phyloP scores from a whole-genome alignment of 495 filamentous ascomycete genomes.

The Letharia lupina region DNA sequence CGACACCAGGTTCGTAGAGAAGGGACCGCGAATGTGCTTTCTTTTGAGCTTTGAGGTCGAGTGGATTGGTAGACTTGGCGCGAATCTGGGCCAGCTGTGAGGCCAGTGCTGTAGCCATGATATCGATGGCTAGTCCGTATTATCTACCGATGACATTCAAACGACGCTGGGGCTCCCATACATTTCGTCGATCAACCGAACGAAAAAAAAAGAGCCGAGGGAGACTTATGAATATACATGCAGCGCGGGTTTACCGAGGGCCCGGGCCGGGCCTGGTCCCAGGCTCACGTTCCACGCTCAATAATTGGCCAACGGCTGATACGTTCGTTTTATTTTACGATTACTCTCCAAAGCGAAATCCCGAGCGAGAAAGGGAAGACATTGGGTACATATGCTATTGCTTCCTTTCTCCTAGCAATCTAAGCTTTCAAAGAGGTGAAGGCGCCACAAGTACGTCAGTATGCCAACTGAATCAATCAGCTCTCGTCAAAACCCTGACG shows the following conservation, averaged over 20 bases:
- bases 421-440: not conserved
- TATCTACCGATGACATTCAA: constrained; percentile 6
- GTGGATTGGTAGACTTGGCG: constrained; percentile 62
- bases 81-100: constrained; percentile 75
- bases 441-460: not conserved
- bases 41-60: constrained; percentile 86
- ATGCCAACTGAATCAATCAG: constrained; percentile 3
- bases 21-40: constrained; percentile 82
- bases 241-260: not conserved
- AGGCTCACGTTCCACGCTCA: too few species aligned
- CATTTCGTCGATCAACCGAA: not conserved
- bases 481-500: not conserved
- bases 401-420: not conserved
- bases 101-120: constrained; percentile 72
- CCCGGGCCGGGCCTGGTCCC: not conserved
- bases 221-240: not conserved
- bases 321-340: not conserved
- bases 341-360: not conserved
- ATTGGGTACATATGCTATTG: not conserved
- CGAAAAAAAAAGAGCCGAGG: not conserved
- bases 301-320: too few species aligned
- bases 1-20: constrained; percentile 75
- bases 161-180: not conserved
- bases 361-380: not conserved
- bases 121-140: constrained; percentile 12